Base-by-base conservation (phyloP, 1,139 yeast genomes). In the Geotrichum klebahnii region DNA sequence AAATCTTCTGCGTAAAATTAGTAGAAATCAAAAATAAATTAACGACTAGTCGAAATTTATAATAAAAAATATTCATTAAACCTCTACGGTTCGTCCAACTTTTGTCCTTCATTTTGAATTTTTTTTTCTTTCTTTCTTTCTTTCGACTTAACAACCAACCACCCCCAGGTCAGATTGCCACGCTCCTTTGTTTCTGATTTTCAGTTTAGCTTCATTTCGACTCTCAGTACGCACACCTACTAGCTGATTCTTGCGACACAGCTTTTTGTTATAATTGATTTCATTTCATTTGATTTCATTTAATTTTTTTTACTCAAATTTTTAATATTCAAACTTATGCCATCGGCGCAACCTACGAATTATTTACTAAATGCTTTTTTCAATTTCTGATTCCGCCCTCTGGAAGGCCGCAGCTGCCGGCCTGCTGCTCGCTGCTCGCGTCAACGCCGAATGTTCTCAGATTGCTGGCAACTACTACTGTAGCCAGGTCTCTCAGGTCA, bases 391-490 rank as follows among this genome's bases (percentile, higher is more conserved):
- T 5, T 10, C 16, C 16, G 5, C 8, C 5, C 5, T 31, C 14
- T 31, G 16, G 34, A 31, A 12, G 14, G n/a, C 34, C 5, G 34
- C 34, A 19, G 42, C 42, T 22, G 42, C 43, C 16, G 19, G 31
- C 36, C 14, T 45, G 14, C 43, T 41, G 34, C 40, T 39, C 16
- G 44, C 40, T n/a, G 46, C 39, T 14, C 19, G 22, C 12, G 53
- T 44, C 19, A 12, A 37, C 31, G 50, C 53, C 5, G 46, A 26
- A 33, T 65, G 68, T 58, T 50, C 58, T 41, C 49, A 55, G 40
- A 61, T 62, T 43, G 66, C 63, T 46, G 96, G 96, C 57, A 88
- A 87, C 77, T 85, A 83, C 75, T 89, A 84, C 78, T 88, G 97
- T 72, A 70, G 77, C 57, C 67, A 79, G 57, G 85, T 88, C 53